Conservation (phyloP, 1,139 yeast species). For the Sugiyamaella japonica region DNA sequence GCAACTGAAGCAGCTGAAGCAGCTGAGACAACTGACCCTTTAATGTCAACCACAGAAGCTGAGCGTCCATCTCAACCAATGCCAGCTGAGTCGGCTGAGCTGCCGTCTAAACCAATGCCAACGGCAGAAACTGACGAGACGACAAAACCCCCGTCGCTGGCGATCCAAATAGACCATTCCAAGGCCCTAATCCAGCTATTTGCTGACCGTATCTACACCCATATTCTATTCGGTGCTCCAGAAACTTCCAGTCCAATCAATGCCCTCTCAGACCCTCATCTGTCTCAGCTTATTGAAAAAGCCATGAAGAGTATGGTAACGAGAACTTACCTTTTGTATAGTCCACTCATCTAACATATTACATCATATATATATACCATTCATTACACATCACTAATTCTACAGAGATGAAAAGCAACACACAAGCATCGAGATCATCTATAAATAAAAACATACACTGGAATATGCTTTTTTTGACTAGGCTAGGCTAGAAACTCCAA, state of each 20-base stretch:
- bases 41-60: neutral
- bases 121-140: neutral
- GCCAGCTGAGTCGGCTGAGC: too few relatives aligned
- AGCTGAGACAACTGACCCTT: too few relatives aligned
- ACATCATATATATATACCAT: conserved; percentile 5
- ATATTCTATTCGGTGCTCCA: conserved; percentile 10
- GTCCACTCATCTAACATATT: conserved; percentile 13
- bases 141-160: too few relatives aligned
- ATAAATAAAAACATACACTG: conserved; percentile 8
- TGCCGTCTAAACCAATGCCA: neutral
- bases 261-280: neutral
- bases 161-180: neutral
- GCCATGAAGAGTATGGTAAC: conserved; percentile 13
- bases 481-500: conserved; percentile 1
- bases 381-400: conserved; percentile 17
- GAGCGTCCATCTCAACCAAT: neutral
- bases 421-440: conserved; percentile 1
- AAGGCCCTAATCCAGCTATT: conserved; percentile 12
- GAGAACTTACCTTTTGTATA: conserved; percentile 14
- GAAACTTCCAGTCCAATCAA: neutral
- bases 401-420: conserved; percentile 17
- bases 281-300: neutral
- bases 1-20: neutral
- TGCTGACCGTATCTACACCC: conserved; percentile 15
- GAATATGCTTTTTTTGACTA: neutral